phyloP scores from a whole-genome alignment of 2,329 filamentous ascomycete species.

The Thelonectria rubi region DNA sequence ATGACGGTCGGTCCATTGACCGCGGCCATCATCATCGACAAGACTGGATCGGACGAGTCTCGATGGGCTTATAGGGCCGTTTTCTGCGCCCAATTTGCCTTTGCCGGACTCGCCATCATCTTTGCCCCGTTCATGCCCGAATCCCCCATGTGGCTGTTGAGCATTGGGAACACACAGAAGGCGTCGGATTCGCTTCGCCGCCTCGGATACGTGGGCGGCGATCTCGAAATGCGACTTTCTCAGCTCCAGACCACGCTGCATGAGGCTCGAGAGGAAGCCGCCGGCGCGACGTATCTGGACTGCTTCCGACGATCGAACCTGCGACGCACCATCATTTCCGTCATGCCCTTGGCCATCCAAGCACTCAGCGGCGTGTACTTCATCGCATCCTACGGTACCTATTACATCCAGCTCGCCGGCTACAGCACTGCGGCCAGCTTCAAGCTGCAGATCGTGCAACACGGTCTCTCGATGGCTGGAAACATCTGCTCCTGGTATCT shows the following conservation, averaged over 20 bases:
- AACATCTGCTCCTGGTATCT: constrained; percentile 52
- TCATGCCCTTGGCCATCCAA: constrained; percentile 49
- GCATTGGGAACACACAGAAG: constrained; percentile 45
- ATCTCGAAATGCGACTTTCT: constrained; percentile 43
- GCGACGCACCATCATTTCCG: constrained; percentile 51
- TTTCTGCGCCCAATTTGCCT: constrained; percentile 47
- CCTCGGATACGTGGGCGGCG: constrained; percentile 41
- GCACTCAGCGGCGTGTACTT: constrained; percentile 48
- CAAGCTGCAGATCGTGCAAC: constrained; percentile 52
- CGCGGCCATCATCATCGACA: constrained; percentile 46
- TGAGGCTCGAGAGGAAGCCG: constrained; percentile 46
- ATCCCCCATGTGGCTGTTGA: constrained; percentile 53
- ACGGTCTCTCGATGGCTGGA: constrained; percentile 50
- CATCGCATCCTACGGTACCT: constrained; percentile 50
- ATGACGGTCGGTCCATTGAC: constrained; percentile 46
- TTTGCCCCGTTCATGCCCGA: constrained; percentile 53
- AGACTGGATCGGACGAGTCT: constrained; percentile 37
- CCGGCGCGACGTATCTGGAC: constrained; percentile 50
- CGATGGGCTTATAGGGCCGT: constrained; percentile 48
- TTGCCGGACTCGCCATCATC: constrained; percentile 43
- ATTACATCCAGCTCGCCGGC: constrained; percentile 54
- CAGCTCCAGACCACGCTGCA: constrained; percentile 45
- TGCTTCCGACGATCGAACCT: constrained; percentile 52
- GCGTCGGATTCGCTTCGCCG: constrained; percentile 47
- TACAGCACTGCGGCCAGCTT: constrained; percentile 49